Base-by-base conservation (phyloP, 2,329 filamentous ascomycete genomes). In the Calonectria leucothoes region DNA sequence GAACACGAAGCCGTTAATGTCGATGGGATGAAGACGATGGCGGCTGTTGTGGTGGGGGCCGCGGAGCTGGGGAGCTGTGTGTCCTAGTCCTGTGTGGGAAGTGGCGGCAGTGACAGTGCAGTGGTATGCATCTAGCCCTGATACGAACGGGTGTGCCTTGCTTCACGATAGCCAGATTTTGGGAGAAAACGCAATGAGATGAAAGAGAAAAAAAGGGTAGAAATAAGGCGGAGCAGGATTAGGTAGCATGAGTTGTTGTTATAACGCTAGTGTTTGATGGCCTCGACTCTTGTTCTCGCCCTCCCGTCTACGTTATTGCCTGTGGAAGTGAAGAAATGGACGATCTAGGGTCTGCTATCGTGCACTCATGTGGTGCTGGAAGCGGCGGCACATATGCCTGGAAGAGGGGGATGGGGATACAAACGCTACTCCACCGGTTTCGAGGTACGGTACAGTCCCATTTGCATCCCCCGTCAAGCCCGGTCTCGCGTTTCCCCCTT, bases 371-470 rank as follows among this genome's bases (percentile, higher is more conserved):
- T 77, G 51, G 67, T 57, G 64, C 35, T 55, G 57, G 39, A 67
- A 61, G 57, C 63, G 61, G 69, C 64, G 74, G 66, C 31, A 72
- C 66, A 69, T 55, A 37, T 73, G 61, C 64, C 42, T 49, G 64
- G 48, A 75, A 69, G 49, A 70, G 29, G 70, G 64, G 64, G 80
- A 80, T 73, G 55, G 64, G 64, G 80, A 80, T 73, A 51, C 48
- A 80, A 69, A 80, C 78, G 78, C 78, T 78, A 80, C 78, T 45
- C 66, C 74, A 59, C 64, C 72, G 70, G 65, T 66, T 76, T 73
- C 74, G 68, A 76, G 72, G 73, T 59, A 35, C n/a, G n/a, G n/a
- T n/a, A n/a, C n/a, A n/a, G n/a, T n/a, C 23, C 20, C 49, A 31
- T 61, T 20, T 42, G 37, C 49, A 59, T 55, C 52, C 35, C 57